These are phyloP conservation scores for Apiotrichum siamense DNA, from an alignment of 1,284 basidiomycete species.

Conservation along the genomic window DNA sequence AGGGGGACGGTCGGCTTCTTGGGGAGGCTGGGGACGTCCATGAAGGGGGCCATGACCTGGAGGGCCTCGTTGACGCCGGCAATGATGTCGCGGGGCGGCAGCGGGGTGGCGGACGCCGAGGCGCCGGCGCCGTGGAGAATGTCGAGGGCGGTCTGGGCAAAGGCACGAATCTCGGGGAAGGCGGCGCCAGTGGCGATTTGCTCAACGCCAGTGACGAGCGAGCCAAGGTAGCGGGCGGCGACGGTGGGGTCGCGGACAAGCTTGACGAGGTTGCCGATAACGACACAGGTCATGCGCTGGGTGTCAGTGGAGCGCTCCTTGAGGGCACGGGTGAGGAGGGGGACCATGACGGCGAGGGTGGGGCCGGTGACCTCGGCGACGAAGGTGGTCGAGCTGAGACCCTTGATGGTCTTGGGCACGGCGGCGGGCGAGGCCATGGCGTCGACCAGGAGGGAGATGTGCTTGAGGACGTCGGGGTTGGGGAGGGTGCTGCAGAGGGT, in stretches of 20 bases:
- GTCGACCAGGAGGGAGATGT: constrained; percentile 84
- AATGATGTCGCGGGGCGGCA: constrained; percentile 61
- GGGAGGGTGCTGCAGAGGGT: constrained; percentile 85
- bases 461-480: constrained; percentile 87
- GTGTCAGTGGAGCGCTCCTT: constrained; percentile 96
- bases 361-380: constrained; percentile 96
- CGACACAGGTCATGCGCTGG: constrained; percentile 73
- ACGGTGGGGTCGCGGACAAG: constrained; percentile 88
- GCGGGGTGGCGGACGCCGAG: constrained; percentile 60
- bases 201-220: constrained; percentile 84
- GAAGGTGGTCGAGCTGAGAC: constrained; percentile 83
- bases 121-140: constrained; percentile 76
- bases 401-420: constrained; percentile 91
- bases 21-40: constrained; percentile 56
- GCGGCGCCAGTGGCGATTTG: constrained; percentile 86
- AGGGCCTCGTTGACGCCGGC: constrained; percentile 58
- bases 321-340: constrained; percentile 82
- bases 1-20: constrained; percentile 47
- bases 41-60: constrained; percentile 56
- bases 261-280: constrained; percentile 96
- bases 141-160: constrained; percentile 70
- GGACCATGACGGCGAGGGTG: constrained; percentile 91
- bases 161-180: constrained; percentile 95
- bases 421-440: constrained; percentile 83
- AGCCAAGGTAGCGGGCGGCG: constrained; percentile 81